Evolutionary conservation across 1,284 basidiomycete species (phyloP).

Genomic region (Trichosporon ovoides): DNA sequence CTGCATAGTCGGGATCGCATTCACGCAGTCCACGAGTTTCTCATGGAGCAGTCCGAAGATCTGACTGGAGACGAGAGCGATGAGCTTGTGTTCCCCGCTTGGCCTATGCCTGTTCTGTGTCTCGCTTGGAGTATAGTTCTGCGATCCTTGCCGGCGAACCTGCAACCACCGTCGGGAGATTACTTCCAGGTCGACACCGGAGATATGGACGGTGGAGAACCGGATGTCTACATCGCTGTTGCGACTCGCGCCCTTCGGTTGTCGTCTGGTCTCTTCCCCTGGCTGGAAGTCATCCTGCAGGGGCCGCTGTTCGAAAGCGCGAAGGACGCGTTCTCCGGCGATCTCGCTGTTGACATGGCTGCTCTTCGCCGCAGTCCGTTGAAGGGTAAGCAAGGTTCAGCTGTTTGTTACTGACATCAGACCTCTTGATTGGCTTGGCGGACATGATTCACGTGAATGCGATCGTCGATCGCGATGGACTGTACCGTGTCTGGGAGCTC

Average conservation of each 20-base stretch:
- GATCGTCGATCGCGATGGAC: slow-evolving; percentile 29
- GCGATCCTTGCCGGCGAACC: slow-evolving; percentile 24
- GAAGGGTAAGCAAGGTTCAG: slow-evolving; percentile 28
- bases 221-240: slow-evolving; percentile 26
- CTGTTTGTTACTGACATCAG: slow-evolving; percentile 17
- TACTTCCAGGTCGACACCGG: slow-evolving; percentile 20
- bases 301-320: slow-evolving; percentile 32
- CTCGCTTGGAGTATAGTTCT: slow-evolving; percentile 45
- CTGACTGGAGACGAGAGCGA: slow-evolving; percentile 19
- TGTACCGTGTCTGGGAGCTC: slow-evolving; percentile 36
- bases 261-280: slow-evolving; percentile 35
- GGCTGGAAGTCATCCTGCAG: slow-evolving; percentile 34
- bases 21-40: slow-evolving; percentile 31
- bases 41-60: slow-evolving; percentile 32
- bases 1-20: slow-evolving; percentile 30
- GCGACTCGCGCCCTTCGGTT: slow-evolving; percentile 30
- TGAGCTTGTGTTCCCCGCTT: slow-evolving; percentile 19
- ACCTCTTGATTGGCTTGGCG: slow-evolving; percentile 37
- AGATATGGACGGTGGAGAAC: slow-evolving; percentile 18
- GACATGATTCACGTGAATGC: slow-evolving; percentile 33
- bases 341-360: slow-evolving; percentile 19
- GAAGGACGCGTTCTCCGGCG: slow-evolving; percentile 19
- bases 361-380: slow-evolving; percentile 31
- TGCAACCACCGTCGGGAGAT: slow-evolving; percentile 23
- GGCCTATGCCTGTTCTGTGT: slow-evolving; percentile 40